These are phyloP conservation scores for Tulasnella sp. DNA, from an alignment of 768 basidiomycete species.

Conservation along the genomic window DNA sequence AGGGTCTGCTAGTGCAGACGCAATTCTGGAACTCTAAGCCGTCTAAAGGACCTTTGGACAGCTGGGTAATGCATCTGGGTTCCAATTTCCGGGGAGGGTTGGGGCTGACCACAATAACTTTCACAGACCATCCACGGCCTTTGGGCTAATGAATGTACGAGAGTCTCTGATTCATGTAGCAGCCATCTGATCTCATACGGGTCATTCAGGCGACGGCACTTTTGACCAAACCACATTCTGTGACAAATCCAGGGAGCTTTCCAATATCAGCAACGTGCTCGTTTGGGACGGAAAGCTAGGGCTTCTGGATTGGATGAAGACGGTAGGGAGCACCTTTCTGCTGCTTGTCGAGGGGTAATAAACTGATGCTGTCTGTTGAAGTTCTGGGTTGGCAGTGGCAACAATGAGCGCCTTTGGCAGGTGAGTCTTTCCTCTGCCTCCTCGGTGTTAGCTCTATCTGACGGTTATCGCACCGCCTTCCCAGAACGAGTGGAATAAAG, in stretches of 20 bases:
- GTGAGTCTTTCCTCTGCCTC: background rate
- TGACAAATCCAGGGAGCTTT: too few species aligned
- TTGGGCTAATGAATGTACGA: slow-evolving; percentile 43
- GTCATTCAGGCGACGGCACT: slow-evolving; percentile 28
- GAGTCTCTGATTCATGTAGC: background rate
- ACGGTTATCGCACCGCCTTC: background rate
- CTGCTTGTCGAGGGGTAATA: background rate
- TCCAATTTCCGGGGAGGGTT: background rate
- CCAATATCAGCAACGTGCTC: too few species aligned
- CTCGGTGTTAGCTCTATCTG: background rate
- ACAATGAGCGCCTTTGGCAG: slow-evolving; percentile 42
- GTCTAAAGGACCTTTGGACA: slow-evolving; percentile 61
- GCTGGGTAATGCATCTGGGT: slow-evolving; percentile 56
- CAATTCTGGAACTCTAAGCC: slow-evolving; percentile 77
- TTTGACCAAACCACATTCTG: slow-evolving; percentile 33
- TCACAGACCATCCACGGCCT: slow-evolving; percentile 50
- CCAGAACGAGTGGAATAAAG: slow-evolving; percentile 41
- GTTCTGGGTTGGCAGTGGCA: slow-evolving; percentile 32
- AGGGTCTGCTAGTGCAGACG: slow-evolving; percentile 66
- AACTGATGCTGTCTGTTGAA: background rate
- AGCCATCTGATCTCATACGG: background rate
- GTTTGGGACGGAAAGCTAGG: too few species aligned
- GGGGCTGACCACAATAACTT: background rate
- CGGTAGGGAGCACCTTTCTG: too few species aligned
- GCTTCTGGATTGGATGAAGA: too few species aligned